These are phyloP conservation scores for Centrapalus pauciflorus DNA, from an alignment of 129 eudicot species.

Conservation along the genomic window DNA sequence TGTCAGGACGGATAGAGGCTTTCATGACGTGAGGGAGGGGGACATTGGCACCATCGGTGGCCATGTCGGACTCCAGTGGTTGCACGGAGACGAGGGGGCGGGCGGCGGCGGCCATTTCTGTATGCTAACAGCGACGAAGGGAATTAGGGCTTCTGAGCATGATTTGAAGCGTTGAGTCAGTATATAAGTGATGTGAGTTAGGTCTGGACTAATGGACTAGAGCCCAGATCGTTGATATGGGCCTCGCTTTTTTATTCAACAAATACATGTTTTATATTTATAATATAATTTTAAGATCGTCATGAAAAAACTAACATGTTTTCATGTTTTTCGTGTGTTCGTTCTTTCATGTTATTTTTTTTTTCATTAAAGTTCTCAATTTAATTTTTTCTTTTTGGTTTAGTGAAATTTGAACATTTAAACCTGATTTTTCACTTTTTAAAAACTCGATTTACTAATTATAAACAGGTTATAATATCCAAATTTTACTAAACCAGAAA, in stretches of 20 bases:
- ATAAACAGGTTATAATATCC: no score
- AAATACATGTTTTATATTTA: no score
- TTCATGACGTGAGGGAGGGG: constrained; percentile 84
- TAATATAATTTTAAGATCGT: no score
- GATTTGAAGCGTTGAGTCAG: neutral
- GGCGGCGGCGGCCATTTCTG: constrained; percentile 51
- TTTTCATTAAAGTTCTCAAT: no score
- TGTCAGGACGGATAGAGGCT: constrained; percentile 74
- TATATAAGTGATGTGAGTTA: constrained; percentile 4
- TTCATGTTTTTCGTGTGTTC: no score
- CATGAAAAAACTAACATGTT: no score
- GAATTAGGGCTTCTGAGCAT: constrained; percentile 12
- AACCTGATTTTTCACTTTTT: no score
- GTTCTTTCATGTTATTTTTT: no score
- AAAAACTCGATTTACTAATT: no score
- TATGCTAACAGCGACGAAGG: neutral
- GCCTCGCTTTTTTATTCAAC: neutral
- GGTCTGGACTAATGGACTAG: neutral
- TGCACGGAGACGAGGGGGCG: constrained; percentile 73
- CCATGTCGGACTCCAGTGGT: constrained; percentile 57
- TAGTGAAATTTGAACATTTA: no score
- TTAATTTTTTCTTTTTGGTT: no score
- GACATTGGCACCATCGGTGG: constrained; percentile 51
- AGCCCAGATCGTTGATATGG: neutral
- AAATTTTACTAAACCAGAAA: no score